Evolutionary conservation across 1,284 basidiomycete species (phyloP).

Genomic region (Cryptococcus maquisensis): DNA sequence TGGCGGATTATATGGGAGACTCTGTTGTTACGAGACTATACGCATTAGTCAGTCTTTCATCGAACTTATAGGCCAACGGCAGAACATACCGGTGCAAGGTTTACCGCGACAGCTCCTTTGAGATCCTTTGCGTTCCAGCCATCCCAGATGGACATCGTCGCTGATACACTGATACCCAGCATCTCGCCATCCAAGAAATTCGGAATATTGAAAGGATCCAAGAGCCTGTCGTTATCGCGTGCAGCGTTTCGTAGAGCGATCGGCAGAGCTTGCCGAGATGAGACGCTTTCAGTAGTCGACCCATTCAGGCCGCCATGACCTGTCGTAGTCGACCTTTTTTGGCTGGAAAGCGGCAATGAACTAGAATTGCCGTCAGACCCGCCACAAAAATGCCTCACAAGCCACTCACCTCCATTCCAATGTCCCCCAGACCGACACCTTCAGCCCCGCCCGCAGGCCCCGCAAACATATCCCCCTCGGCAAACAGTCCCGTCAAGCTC

Average conservation of each 20-base stretch:
- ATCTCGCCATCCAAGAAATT: neutral
- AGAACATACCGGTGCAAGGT: too few relatives aligned
- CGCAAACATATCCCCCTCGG: conserved; percentile 47
- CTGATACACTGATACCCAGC: neutral
- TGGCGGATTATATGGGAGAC: neutral
- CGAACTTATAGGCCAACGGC: too few relatives aligned
- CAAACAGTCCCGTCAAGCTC: conserved; percentile 41
- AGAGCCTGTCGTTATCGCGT: neutral
- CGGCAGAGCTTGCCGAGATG: neutral
- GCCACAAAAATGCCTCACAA: neutral
- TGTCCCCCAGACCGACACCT: conserved; percentile 41
- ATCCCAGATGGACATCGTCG: neutral
- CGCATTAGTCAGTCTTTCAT: too few relatives aligned
- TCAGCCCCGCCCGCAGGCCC: conserved; percentile 45
- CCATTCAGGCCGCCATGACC: conserved; percentile 30
- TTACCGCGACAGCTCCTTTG: too few relatives aligned
- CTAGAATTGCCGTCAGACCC: conserved; percentile 15
- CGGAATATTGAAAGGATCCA: neutral
- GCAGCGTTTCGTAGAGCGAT: neutral
- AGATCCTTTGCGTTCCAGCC: neutral
- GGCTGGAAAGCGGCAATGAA: conserved; percentile 47
- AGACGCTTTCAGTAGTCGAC: conserved; percentile 8
- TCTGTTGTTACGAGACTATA: neutral
- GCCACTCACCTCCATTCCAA: conserved; percentile 36
- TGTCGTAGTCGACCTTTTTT: conserved; percentile 24